These are phyloP conservation scores for Scheffersomyces coipomensis DNA, from an alignment of 805 yeast genomes.

Conservation along the genomic window DNA sequence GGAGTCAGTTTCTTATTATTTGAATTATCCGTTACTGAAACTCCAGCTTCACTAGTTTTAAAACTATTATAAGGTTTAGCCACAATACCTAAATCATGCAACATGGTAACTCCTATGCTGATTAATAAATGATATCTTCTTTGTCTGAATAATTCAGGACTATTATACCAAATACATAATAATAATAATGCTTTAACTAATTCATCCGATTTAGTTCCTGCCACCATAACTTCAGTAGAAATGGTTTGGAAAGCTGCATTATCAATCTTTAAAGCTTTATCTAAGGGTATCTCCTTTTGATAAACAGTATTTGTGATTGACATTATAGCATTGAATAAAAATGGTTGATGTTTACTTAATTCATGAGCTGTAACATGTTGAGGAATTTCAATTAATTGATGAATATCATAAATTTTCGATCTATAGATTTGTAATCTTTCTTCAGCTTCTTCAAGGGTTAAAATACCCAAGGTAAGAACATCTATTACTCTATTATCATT, in stretches of 20 bases:
- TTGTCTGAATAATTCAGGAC: constrained; percentile 78
- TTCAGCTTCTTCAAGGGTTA: constrained; percentile 60
- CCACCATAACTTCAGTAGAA: constrained; percentile 58
- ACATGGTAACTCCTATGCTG: constrained; percentile 61
- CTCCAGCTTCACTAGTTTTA: constrained; percentile 12
- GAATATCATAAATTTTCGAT: constrained; percentile 41
- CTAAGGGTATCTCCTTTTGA: constrained; percentile 29
- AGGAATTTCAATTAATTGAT: constrained; percentile 61
- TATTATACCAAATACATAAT: constrained; percentile 75
- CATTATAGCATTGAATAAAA: constrained; percentile 63
- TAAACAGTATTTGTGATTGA: constrained; percentile 53
- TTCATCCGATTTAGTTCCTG: constrained; percentile 71
- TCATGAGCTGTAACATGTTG: constrained; percentile 41
- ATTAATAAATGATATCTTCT: constrained; percentile 73
- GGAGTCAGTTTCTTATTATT: constrained; percentile 2
- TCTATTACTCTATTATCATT: constrained; percentile 35
- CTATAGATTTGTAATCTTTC: constrained; percentile 51
- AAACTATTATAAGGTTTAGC: constrained; percentile 38
- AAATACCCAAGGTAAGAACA: constrained; percentile 54
- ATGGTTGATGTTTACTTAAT: constrained; percentile 54
- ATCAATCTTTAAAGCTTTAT: constrained; percentile 48
- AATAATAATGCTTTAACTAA: constrained; percentile 60
- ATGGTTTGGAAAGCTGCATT: constrained; percentile 50
- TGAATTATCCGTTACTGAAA: background rate
- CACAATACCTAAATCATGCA: constrained; percentile 75